Base-by-base conservation (phyloP, 2,329 filamentous ascomycete genomes). In the Fusarium chlamydosporum region DNA sequence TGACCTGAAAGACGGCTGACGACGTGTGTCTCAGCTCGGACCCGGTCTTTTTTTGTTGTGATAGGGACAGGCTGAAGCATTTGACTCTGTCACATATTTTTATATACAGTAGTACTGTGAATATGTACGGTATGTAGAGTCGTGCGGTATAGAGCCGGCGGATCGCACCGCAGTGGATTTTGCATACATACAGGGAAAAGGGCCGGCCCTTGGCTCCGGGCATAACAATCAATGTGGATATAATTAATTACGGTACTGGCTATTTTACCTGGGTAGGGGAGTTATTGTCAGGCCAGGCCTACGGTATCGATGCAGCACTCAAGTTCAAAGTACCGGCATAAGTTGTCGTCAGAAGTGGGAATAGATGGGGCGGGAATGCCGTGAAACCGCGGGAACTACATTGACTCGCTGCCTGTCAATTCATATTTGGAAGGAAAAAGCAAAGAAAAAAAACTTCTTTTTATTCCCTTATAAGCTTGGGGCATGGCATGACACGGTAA, bases 311-410 rank as follows among this genome's bases (percentile, higher is more conserved):
- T 55, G 51, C 51, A 55, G 31, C 51, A 55, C 51, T 47, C 42
- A 35, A 20, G 20, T 47, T 13, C 51, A 65, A 40, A 70, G 51
- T 70, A 26, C 67, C 67, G 67, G 67, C 67, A 70, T 70, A 40
- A 70, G 55, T 61, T 61, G 51, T 70, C 46, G 50, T 57, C 59
- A 71, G 55, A 60, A 50, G 60, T 67, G 68, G 71, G 58, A 65
- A 70, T 70, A 57, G 68, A 68, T 67, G 62, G 62, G 70, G 68
- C 52, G 70, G 56, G 52, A 63, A 62, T 66, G 62, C 63, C 62
- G 61, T 55, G 63, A 67, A 66, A 57, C 61, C 33, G 61, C 47
- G 61, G 56, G 66, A 70, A 38, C 51, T 47, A 35, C 29, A 54
- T 56, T 60, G 42, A 33, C 33, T 54, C 27, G 51, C 60, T 41